phyloP scores from a whole-genome alignment of 1,284 basidiomycete genomes.

The Ceratorhiza oryzae-sativae region DNA sequence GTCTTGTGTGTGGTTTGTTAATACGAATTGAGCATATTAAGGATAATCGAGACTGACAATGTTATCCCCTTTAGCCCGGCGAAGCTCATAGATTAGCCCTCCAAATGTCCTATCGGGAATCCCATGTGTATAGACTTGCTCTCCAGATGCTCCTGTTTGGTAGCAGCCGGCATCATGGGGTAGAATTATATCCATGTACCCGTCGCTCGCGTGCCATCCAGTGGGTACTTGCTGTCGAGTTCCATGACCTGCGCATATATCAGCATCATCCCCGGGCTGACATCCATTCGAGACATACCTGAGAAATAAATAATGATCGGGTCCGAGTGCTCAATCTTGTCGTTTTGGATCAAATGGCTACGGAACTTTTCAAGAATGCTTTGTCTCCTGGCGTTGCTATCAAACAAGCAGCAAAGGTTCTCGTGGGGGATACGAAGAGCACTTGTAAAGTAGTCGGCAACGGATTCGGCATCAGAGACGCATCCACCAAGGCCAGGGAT shows the following conservation, averaged over 20 bases:
- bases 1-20: not conserved
- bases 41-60: not conserved
- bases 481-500: not conserved
- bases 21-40: not conserved
- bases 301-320: conserved; percentile 28
- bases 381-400: conserved; percentile 7
- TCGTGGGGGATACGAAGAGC: not conserved
- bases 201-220: conserved; percentile 4
- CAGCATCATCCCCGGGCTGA: not conserved
- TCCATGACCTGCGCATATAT: conserved; percentile 1
- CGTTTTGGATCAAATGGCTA: conserved; percentile 12
- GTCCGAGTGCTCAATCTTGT: not conserved
- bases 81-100: not conserved
- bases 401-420: not conserved
- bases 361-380: conserved; percentile 4
- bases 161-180: not conserved
- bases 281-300: not conserved
- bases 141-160: not conserved
- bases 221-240: not conserved
- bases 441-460: conserved; percentile 8
- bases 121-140: not conserved
- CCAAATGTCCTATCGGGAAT: conserved; percentile 28
- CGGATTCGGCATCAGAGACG: not conserved
- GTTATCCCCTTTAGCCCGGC: conserved; percentile 1
- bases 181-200: not conserved